Percentiles rank a stretch among this genome's conserved stretches.
These are phyloP conservation scores for Pseudocercospora musae DNA, from an alignment of 2,329 filamentous ascomycete species.

Conservation along the genomic window DNA sequence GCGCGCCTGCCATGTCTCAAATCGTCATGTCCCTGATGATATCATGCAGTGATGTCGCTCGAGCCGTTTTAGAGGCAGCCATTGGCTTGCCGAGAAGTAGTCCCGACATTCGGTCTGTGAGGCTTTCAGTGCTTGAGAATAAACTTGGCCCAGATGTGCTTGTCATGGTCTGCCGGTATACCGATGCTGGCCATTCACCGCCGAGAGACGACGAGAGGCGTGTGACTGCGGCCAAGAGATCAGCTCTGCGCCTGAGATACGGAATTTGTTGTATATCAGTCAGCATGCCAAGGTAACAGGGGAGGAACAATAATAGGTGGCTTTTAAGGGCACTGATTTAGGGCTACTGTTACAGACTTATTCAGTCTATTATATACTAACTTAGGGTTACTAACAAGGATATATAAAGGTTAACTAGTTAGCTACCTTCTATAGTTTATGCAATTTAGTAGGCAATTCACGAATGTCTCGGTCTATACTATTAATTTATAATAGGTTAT, in stretches of 20 bases:
- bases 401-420: no score
- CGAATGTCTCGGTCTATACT: no score
- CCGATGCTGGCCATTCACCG: not conserved
- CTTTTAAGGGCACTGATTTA: no score
- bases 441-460: no score
- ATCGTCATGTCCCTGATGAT: slow-evolving; percentile 1
- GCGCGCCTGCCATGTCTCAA: not conserved
- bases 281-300: no score
- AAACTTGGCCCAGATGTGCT: not conserved
- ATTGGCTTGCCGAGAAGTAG: not conserved
- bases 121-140: not conserved
- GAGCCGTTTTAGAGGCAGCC: not conserved
- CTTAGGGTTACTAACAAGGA: no score
- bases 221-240: not conserved
- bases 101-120: not conserved
- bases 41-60: not conserved
- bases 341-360: no score
- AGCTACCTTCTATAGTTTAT: no score
- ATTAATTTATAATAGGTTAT: no score
- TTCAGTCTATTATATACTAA: no score
- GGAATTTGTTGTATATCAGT: no score
- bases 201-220: not conserved
- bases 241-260: not conserved
- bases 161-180: not conserved
- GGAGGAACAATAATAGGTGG: no score